Evolutionary conservation across 192 early-diverging fungal genomes (phyloP), one percentile per base, ranked within the genome.

Genomic region (Phlyctochytrium planicorne): DNA sequence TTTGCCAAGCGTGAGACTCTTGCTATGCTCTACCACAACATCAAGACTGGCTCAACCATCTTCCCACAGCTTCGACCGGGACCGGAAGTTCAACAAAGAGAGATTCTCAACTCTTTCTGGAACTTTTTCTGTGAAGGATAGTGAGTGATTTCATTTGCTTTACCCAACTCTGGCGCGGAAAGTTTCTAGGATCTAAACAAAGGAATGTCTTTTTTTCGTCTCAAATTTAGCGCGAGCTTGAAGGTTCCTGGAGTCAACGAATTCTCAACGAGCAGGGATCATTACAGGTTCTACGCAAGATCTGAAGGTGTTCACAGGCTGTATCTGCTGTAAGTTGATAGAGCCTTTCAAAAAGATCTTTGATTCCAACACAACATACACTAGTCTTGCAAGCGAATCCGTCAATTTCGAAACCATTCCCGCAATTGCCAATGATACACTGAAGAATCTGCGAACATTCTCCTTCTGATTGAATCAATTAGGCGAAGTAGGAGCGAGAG

Each of bases 1-100:
- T 88, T 82, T 75, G 86, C 84, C 14, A 88, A 87, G 65, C 74
- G 86, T 14, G 84, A 88, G 53, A 87, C 84, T 0, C 74, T 88
- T 14, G 80, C 81, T 12, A 77, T 87, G 79, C 73, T 88, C 27
- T 85, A 87, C 63, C 75, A 83, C 47, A 87, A 88, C 62, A 85
- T 85, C 69, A 87, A 82, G 59, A 83, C 79, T 2, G 84, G 84
- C 4, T 62, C 62, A 34, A 83, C 81, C 17, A 79, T 87, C 33
- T 88, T 88, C 52, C 86, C 84, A 23, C 77, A 81, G 35, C 69
- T 87, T 2, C 76, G 86, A 34, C 83, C 86, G 20, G 82, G 78
- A 16, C 84, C 86, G 24, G 86, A 87, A 25, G 75, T 84, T 4
- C 86, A 87, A 71, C 81, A 85, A 59, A 76, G 71, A 59, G 82